phyloP scores from a whole-genome alignment of 2,329 filamentous ascomycete species.

The Clonostachys chloroleuca region DNA sequence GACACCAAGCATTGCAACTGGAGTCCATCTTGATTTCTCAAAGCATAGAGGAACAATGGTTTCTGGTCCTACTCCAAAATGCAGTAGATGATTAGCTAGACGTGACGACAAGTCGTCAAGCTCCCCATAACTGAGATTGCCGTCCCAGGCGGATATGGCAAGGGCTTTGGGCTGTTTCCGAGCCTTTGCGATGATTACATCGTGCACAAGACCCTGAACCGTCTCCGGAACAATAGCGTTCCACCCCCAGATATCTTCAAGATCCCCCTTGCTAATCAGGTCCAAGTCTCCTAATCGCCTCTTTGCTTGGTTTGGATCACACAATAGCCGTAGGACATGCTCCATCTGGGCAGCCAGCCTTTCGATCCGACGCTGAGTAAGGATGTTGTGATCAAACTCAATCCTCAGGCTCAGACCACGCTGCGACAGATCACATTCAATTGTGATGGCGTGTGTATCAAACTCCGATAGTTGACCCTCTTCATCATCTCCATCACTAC shows the following conservation, averaged over 20 bases:
- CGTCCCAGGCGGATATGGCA: slow-evolving; percentile 5
- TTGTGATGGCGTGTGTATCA: not conserved
- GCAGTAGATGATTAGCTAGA: slow-evolving; percentile 1
- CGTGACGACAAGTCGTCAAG: not conserved
- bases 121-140: slow-evolving; percentile 5
- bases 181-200: not conserved
- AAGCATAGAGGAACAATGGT: slow-evolving; percentile 5
- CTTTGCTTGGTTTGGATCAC: not conserved
- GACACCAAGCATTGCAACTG: slow-evolving; percentile 3
- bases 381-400: not conserved
- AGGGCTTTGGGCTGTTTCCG: slow-evolving; percentile 4
- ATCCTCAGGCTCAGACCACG: not conserved
- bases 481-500: too few relatives aligned
- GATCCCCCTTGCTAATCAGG: not conserved
- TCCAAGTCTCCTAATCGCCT: not conserved
- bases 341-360: not conserved
- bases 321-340: not conserved
- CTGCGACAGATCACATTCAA: not conserved
- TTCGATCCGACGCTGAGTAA: not conserved
- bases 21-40: slow-evolving; percentile 2
- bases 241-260: not conserved
- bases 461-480: not conserved
- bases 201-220: slow-evolving; percentile 1
- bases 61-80: slow-evolving; percentile 1
- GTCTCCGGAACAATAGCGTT: not conserved